Percentiles rank a stretch among this genome's conserved stretches.
These are phyloP conservation scores for Orychophragmus violaceus DNA, from an alignment of 345 rosid species.

Conservation along the genomic window DNA sequence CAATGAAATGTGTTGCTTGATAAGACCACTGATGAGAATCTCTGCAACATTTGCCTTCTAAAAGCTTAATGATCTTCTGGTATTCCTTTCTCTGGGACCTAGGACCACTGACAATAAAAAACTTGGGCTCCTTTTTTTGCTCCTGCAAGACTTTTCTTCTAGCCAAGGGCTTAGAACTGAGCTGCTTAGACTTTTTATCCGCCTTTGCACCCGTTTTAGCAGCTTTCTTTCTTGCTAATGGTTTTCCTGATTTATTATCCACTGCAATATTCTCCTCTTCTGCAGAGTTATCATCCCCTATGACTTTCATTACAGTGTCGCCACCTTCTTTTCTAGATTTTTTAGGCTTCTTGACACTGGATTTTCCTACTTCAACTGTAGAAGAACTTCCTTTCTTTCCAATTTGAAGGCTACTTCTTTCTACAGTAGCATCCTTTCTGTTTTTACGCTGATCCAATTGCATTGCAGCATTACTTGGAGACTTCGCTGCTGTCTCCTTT, in stretches of 20 bases:
- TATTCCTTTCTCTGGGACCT: conserved; percentile 64
- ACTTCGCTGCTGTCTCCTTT: conserved; percentile 20
- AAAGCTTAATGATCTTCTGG: conserved; percentile 52
- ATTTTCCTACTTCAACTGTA: conserved; percentile 29
- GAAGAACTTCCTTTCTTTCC: conserved; percentile 26
- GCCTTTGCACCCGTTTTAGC: conserved; percentile 19
- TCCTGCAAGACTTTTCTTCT: conserved; percentile 18
- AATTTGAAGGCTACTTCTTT: conserved; percentile 12
- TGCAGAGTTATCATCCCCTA: conserved; percentile 17
- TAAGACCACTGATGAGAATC: conserved; percentile 98
- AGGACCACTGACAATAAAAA: conserved; percentile 71
- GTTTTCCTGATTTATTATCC: conserved; percentile 7
- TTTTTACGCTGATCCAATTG: conserved; percentile 8
- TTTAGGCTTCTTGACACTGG: conserved; percentile 16
- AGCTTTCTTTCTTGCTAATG: conserved; percentile 23
- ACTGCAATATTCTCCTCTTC: conserved; percentile 45
- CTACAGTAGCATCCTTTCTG: conserved; percentile 16
- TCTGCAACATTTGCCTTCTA: conserved; percentile 73
- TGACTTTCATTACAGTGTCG: conserved; percentile 2
- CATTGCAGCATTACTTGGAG: neutral
- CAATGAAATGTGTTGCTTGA: conserved; percentile 88
- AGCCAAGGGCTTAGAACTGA: conserved; percentile 17
- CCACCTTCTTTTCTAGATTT: conserved; percentile 20
- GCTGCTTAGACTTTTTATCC: conserved; percentile 25
- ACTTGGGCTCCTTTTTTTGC: conserved; percentile 35